These are phyloP conservation scores for Gossypium gossypioides DNA, from an alignment of 441 rosid species.

Conservation along the genomic window DNA sequence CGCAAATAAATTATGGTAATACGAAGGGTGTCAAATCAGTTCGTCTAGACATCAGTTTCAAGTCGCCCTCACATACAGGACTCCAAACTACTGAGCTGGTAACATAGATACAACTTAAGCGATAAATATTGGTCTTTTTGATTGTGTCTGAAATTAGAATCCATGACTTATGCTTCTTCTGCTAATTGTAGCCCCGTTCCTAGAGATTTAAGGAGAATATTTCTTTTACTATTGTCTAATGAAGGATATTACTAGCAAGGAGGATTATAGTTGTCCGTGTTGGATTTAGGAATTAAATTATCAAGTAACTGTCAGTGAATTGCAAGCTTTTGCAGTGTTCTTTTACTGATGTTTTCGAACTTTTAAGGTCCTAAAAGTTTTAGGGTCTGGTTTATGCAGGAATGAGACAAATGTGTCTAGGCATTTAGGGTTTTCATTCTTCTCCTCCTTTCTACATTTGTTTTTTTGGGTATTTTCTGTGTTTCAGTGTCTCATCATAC, in stretches of 20 bases:
- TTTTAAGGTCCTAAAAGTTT: neutral
- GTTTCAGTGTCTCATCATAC: neutral
- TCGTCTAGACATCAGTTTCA: conserved; percentile 88
- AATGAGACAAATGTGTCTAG: neutral
- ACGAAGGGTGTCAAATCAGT: conserved; percentile 55
- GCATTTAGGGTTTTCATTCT: neutral
- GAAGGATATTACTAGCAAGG: neutral
- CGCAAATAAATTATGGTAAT: conserved; percentile 26
- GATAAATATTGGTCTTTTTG: neutral
- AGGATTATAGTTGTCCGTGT: neutral
- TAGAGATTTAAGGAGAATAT: neutral
- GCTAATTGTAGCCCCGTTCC: neutral
- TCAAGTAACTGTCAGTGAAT: neutral
- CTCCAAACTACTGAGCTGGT: conserved; percentile 92
- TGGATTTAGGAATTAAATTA: neutral
- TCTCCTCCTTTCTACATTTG: neutral
- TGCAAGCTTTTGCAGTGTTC: neutral
- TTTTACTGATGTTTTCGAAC: neutral
- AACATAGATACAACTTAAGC: conserved; percentile 9
- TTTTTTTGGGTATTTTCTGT: neutral
- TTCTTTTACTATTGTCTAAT: neutral
- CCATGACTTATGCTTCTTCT: neutral
- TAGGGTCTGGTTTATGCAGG: neutral
- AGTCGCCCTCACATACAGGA: conserved; percentile 90
- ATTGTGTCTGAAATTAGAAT: neutral